Percentiles rank a stretch among this genome's conserved stretches.
phyloP scores from a whole-genome alignment of 495 filamentous ascomycete species.

The Lasiosphaeria miniovina region DNA sequence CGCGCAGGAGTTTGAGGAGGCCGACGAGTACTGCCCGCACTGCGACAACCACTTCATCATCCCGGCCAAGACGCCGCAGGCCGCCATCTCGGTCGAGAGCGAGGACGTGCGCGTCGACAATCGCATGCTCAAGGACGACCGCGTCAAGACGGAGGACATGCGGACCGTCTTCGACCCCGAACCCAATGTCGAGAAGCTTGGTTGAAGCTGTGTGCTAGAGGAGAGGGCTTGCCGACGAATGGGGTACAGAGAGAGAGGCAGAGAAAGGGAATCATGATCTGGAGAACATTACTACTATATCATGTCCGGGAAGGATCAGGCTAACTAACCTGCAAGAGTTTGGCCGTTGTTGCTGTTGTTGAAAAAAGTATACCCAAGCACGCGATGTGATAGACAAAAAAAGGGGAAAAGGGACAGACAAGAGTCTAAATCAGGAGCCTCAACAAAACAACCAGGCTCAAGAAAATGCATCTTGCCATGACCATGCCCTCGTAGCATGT shows the following conservation, averaged over 20 bases:
- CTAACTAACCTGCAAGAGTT: too few relatives aligned
- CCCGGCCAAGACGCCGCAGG: constrained; percentile 78
- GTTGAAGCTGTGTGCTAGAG: constrained; percentile 41
- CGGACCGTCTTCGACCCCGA: constrained; percentile 71
- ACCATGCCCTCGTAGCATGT: constrained; percentile 10
- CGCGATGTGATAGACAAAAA: not conserved
- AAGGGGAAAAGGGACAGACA: not conserved
- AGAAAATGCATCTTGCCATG: not conserved
- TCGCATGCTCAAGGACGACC: constrained; percentile 91
- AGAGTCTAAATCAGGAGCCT: not conserved
- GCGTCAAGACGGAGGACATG: constrained; percentile 58
- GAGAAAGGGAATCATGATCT: not conserved
- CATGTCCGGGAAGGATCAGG: too few relatives aligned
- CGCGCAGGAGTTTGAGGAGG: constrained; percentile 85
- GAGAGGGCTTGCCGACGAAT: not conserved
- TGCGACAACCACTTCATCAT: constrained; percentile 98
- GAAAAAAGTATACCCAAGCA: not conserved
- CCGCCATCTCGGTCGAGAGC: constrained; percentile 78
- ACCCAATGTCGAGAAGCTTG: constrained; percentile 69
- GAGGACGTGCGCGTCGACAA: constrained; percentile 82
- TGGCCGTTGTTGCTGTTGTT: not conserved
- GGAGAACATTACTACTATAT: too few relatives aligned
- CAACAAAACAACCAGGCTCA: not conserved
- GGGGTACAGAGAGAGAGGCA: not conserved
- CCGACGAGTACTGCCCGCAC: constrained; percentile 98